These are phyloP conservation scores for Barnettozyma populi DNA, from an alignment of 805 yeast species.

Conservation along the genomic window DNA sequence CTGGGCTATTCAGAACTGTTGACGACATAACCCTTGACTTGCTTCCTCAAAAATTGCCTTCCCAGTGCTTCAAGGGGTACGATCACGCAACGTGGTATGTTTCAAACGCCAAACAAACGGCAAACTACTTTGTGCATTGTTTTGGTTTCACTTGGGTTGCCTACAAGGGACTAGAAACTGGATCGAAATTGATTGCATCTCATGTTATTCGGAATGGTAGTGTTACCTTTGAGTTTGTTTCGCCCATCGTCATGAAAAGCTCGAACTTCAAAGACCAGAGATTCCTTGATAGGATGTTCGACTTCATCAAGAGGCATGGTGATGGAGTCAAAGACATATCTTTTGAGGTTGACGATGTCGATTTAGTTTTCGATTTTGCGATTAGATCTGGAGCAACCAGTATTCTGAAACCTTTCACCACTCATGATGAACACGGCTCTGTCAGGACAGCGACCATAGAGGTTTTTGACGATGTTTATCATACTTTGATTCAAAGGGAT, in stretches of 20 bases:
- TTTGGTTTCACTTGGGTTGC: constrained; percentile 66
- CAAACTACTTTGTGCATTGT: constrained; percentile 45
- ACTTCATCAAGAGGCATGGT: constrained; percentile 54
- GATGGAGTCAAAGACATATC: constrained; percentile 79
- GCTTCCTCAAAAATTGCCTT: not conserved
- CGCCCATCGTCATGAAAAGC: constrained; percentile 30
- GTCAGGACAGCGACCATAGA: constrained; percentile 47
- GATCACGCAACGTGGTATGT: constrained; percentile 67
- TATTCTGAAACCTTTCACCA: constrained; percentile 24
- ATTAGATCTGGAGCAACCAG: constrained; percentile 46
- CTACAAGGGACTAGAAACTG: constrained; percentile 63
- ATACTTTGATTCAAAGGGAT: constrained; percentile 52
- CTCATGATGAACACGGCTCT: constrained; percentile 43
- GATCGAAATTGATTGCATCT: constrained; percentile 46
- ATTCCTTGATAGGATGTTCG: constrained; percentile 34
- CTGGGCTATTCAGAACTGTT: not conserved
- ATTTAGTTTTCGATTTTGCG: constrained; percentile 40
- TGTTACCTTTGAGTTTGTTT: constrained; percentile 42
- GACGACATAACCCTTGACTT: not conserved
- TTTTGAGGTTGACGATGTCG: constrained; percentile 52
- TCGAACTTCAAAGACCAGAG: constrained; percentile 13
- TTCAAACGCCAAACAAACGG: constrained; percentile 64
- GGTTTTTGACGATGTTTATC: constrained; percentile 59
- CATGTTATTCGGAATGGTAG: constrained; percentile 58
- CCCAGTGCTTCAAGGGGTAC: constrained; percentile 35